These are phyloP conservation scores for Nicotiana undulata DNA, from an alignment of 257 asterid genomes.

Conservation along the genomic window DNA sequence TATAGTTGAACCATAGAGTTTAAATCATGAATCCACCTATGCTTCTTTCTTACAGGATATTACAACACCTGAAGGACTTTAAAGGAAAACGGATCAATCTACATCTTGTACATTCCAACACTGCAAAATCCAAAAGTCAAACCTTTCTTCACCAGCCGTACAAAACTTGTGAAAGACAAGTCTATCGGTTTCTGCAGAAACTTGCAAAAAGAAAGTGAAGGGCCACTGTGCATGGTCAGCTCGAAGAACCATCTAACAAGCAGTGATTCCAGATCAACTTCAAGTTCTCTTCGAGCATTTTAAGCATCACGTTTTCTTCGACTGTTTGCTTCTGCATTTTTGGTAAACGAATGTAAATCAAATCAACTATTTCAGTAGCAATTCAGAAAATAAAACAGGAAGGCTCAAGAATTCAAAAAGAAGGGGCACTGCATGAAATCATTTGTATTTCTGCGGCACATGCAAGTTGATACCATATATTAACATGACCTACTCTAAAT, in stretches of 20 bases:
- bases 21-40: no score
- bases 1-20: no score
- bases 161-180: no score
- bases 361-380: background rate
- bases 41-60: no score
- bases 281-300: slow-evolving; percentile 29
- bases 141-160: no score
- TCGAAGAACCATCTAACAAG: slow-evolving; percentile 8
- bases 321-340: slow-evolving; percentile 25
- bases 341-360: background rate
- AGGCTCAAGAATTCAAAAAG: background rate
- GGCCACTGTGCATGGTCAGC: background rate
- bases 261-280: slow-evolving; percentile 34
- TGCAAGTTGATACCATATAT: background rate
- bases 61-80: no score
- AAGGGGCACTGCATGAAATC: background rate
- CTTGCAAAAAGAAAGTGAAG: no score
- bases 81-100: no score
- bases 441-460: background rate
- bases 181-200: no score
- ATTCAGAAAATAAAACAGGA: background rate
- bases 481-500: background rate
- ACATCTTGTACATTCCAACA: no score
- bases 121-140: no score
- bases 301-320: slow-evolving; percentile 11